Conservation (phyloP, 768 basidiomycete species). For the Lactarius deliciosus region DNA sequence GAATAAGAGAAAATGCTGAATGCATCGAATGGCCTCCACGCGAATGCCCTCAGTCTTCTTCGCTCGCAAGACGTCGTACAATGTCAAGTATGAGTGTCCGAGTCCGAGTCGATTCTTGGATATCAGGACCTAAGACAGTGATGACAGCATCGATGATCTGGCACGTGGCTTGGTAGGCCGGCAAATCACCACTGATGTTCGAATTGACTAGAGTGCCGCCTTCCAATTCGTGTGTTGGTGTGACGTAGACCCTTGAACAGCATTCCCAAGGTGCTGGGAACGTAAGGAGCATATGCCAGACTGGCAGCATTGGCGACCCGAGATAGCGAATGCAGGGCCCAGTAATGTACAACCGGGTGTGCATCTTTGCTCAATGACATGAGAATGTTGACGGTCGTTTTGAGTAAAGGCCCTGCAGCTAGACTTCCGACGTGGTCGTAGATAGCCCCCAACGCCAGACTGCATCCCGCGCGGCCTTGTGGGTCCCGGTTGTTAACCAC, state of each 20-base stretch:
- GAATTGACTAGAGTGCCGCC: conserved; percentile 81
- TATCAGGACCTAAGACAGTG: conserved; percentile 91
- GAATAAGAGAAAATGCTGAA: conserved; percentile 97
- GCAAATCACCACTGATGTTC: conserved; percentile 87
- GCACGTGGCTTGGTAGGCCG: conserved; percentile 89
- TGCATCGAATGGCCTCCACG: conserved; percentile 93
- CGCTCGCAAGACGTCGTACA: conserved; percentile 79
- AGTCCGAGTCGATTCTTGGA: conserved; percentile 82
- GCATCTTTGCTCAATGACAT: conserved; percentile 96
- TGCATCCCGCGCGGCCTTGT: conserved; percentile 88
- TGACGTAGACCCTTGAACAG: conserved; percentile 84
- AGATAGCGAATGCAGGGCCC: conserved; percentile 82
- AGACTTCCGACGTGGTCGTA: conserved; percentile 91
- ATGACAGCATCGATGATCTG: conserved; percentile 92
- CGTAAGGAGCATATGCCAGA: conserved; percentile 86
- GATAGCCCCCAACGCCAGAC: conserved; percentile 87
- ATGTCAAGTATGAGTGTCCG: conserved; percentile 81
- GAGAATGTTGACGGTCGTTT: conserved; percentile 92
- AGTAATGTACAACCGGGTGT: conserved; percentile 94
- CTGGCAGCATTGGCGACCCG: conserved; percentile 90
- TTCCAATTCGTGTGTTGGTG: conserved; percentile 90
- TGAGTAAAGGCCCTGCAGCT: conserved; percentile 91
- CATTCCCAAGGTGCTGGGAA: conserved; percentile 85
- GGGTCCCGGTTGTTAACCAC: conserved; percentile 95
- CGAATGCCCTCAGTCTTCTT: conserved; percentile 85